Percentiles rank a stretch among this genome's conserved stretches.
These are phyloP conservation scores for Kwoniella shivajii DNA, from an alignment of 1,284 basidiomycete species.

Conservation along the genomic window DNA sequence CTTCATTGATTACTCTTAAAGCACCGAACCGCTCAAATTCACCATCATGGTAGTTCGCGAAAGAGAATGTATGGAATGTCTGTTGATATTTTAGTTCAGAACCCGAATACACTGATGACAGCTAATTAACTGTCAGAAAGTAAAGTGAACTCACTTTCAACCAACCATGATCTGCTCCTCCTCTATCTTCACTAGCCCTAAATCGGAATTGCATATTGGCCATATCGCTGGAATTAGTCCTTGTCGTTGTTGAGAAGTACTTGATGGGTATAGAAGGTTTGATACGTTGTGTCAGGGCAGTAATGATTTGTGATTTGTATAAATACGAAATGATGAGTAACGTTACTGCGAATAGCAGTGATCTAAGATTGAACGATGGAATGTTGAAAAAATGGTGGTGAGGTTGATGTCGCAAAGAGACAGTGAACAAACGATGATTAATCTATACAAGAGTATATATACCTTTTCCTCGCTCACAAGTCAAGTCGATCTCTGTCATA, in stretches of 20 bases:
- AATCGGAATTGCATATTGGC: constrained; percentile 33
- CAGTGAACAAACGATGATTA: neutral
- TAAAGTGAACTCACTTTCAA: constrained; percentile 86
- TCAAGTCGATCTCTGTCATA: neutral
- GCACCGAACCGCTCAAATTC: constrained; percentile 49
- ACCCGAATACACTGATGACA: too few species aligned
- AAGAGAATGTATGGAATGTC: constrained; percentile 84
- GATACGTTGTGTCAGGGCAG: neutral
- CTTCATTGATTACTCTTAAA: constrained; percentile 75
- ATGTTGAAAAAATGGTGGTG: neutral
- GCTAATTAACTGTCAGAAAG: too few species aligned
- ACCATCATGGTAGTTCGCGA: constrained; percentile 70
- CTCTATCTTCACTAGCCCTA: constrained; percentile 69
- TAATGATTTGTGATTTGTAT: neutral
- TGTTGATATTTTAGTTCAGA: too few species aligned
- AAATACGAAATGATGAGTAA: constrained; percentile 12
- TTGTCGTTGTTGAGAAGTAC: neutral
- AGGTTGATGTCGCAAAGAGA: neutral
- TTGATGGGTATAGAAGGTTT: neutral
- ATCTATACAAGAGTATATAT: neutral
- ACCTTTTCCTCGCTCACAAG: neutral
- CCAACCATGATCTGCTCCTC: constrained; percentile 82
- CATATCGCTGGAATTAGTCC: neutral
- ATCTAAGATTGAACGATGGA: constrained; percentile 1
- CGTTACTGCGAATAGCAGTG: constrained; percentile 8